Base-by-base conservation (phyloP, 2,329 filamentous ascomycete genomes). In the Hypoxylon sp. region DNA sequence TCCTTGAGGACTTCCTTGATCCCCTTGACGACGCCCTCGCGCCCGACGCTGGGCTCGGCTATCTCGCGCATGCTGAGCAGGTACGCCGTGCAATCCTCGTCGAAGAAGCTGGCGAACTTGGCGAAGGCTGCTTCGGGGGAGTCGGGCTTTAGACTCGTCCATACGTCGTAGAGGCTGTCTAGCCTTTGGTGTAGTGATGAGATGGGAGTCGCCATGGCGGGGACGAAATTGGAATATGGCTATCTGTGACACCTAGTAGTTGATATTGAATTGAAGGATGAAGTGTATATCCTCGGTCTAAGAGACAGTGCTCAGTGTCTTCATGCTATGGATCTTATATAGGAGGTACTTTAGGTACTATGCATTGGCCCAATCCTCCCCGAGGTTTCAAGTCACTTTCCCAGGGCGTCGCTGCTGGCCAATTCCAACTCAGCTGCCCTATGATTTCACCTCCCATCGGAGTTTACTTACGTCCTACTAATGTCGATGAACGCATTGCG, bases 1-100 rank as follows among this genome's bases (percentile, higher is more conserved):
- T 61, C 36, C 8, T 33, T 42, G 48, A 58, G 50, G 2, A 53
- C 57, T 48, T 49, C 48, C 11, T 60, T 49, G 55, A 61, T 65
- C 11, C 53, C 50, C 33, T 53, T 20, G 49, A 55, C 32, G 26
- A 60, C 53, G 45, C 52, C 57, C 20, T 49, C n/a, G 2, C 61
- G 61, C 26, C 57, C 57, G 36, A 56, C 20, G 26, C 45, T 56
- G 4, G 52, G 59, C 26, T 26, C 12, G 16, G 24, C 8, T n/a
- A 62, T 22, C 44, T 62, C 59, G 26, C 59, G 52, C 59, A 56
- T 62, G 52, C 52, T 62, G 18, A 58, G 60, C 1, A 64, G 54
- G 20, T 44, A 64, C 4, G 49, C 61, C 24, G 32, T 54, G 54
- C 61, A 59, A 44, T 55, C 22, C 12, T 49, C 54, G 42, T 26